Conservation (phyloP, 805 yeast species). For the Candida manassasensis region DNA sequence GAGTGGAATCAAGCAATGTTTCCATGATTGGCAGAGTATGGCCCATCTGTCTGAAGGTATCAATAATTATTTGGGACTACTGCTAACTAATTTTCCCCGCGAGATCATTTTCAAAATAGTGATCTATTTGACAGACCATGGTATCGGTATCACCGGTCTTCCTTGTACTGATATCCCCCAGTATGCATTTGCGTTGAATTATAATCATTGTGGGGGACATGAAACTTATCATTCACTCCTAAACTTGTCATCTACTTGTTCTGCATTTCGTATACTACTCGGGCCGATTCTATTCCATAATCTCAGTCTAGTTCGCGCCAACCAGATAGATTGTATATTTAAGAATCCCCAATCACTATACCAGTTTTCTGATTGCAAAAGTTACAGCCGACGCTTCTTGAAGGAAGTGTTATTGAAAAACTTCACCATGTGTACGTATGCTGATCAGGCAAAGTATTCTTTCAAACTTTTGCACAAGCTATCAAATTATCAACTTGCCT, state of each 20-base stretch:
- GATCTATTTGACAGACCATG: conserved; percentile 10
- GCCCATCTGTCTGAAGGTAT: too few species aligned
- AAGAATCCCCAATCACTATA: conserved; percentile 17
- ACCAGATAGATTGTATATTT: conserved; percentile 24
- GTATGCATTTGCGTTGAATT: conserved; percentile 9
- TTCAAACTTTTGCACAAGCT: conserved; percentile 6
- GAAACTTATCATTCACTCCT: conserved; percentile 8
- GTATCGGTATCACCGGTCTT: neutral
- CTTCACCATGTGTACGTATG: conserved; percentile 13
- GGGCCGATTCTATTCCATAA: conserved; percentile 17
- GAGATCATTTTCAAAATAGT: conserved; percentile 17
- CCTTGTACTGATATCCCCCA: conserved; percentile 4
- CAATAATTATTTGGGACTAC: too few species aligned
- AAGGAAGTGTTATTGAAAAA: conserved; percentile 15
- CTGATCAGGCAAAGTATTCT: conserved; percentile 18
- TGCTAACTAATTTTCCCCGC: conserved; percentile 11
- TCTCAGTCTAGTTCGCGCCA: conserved; percentile 22
- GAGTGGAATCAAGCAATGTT: too few species aligned
- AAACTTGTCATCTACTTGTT: conserved; percentile 22
- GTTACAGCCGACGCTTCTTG: conserved; percentile 15
- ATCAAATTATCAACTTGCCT: neutral
- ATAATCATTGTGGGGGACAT: conserved; percentile 5
- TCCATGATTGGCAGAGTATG: too few species aligned
- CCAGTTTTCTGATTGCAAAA: conserved; percentile 15
- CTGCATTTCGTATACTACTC: conserved; percentile 14